Evolutionary conservation across 2,329 filamentous ascomycete genomes (phyloP), one percentile per base, ranked within the genome.

Genomic region (Sporothrix pseudoabietina): DNA sequence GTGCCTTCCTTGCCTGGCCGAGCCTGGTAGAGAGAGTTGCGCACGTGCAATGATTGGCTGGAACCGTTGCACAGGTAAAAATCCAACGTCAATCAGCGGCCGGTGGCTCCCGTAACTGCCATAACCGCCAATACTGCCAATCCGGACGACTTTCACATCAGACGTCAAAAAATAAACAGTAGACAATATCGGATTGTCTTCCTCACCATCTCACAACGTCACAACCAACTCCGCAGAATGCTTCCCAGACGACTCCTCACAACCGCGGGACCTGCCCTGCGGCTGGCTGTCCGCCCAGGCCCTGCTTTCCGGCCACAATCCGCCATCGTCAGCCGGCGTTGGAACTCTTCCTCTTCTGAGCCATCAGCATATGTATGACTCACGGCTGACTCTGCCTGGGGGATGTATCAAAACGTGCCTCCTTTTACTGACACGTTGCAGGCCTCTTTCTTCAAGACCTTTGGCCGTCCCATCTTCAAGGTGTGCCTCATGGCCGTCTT

Each of bases 401-500:
- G 3, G 41, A 44, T 44, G 3, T 44, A 44, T 12, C 12, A 1
- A 41, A 3, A 12, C 12, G 39, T 35, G 54, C 1, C n/a, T 7
- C 22, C n/a, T 9, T 3, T 35, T 10, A 4, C 69, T 61, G 22
- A 61, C 32, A 10, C 6, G 26, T 35, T 1, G 3, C 26, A 77
- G 76, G 65, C 74, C 14, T 66, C 73, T 65, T 94, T 94, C 83
- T 95, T 94, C 84, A 90, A 89, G 79, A 89, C 88, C 16, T 94
- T 94, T 79, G 89, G 90, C 54, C 86, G 91, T 1, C 92, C 93
- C 2, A 85, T 95, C 63, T 86, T 88, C 71, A 95, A 94, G 82
- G 89, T 90, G 71, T 88, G 93, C 76, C 85, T 95, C 52, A 86
- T 92, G 79, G 92, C 93, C 71, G 87, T 94, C 72, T 90, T 93